These are phyloP conservation scores for Limnanthes douglasii DNA, from an alignment of 345 rosid genomes.

Conservation along the genomic window DNA sequence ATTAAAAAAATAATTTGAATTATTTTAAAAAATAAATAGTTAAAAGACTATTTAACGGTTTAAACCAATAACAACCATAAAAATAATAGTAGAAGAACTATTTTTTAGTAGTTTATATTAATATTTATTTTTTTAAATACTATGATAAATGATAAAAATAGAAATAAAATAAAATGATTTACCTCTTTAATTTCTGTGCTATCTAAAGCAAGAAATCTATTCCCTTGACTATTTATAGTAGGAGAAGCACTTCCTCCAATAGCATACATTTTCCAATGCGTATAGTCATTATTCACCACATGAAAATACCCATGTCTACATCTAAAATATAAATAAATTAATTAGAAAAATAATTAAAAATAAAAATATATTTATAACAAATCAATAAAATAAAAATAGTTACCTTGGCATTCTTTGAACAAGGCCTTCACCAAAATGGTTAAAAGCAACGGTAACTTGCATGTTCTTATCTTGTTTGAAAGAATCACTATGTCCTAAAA, in stretches of 20 bases:
- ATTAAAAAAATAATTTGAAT: no score
- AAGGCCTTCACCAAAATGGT: constrained; percentile 61
- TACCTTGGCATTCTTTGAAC: constrained; percentile 67
- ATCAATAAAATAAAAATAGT: no score
- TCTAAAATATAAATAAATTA: constrained; percentile 10
- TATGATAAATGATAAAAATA: no score
- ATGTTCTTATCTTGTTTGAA: constrained; percentile 38
- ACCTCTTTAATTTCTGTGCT: constrained; percentile 31
- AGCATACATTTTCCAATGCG: constrained; percentile 60
- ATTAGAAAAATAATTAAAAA: constrained; percentile 5
- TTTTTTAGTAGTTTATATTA: no score
- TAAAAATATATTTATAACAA: constrained; percentile 1
- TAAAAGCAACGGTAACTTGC: constrained; percentile 60
- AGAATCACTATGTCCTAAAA: constrained; percentile 48
- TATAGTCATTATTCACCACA: constrained; percentile 57
- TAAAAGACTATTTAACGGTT: no score
- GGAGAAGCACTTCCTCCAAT: constrained; percentile 61
- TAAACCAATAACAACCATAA: no score
- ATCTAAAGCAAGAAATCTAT: constrained; percentile 45
- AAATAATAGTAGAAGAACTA: no score
- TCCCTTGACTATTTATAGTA: constrained; percentile 57
- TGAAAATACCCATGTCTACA: constrained; percentile 58
- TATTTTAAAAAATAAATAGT: no score
- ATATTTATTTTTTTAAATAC: no score
- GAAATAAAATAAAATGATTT: no score